Percentiles rank a stretch among this genome's conserved stretches.
These are phyloP conservation scores for Uromyces viciae-fabae DNA, from an alignment of 1,284 basidiomycete genomes.

Conservation along the genomic window DNA sequence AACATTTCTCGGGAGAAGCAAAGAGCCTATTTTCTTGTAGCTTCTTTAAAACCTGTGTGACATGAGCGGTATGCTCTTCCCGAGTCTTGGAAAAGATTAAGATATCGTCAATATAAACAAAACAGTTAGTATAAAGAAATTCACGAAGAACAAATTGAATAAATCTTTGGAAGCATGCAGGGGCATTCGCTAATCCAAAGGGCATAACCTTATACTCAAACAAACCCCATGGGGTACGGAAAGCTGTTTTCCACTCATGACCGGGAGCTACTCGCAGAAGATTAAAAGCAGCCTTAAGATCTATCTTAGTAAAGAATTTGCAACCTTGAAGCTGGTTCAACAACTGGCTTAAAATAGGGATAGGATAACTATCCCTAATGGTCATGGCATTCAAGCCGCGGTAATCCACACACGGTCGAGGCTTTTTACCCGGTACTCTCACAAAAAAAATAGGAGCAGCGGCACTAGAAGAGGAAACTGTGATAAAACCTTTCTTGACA, in stretches of 20 bases:
- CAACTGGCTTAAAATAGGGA: conserved; percentile 2
- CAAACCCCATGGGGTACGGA: conserved; percentile 27
- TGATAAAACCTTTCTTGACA: conserved; percentile 21
- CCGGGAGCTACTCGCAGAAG: conserved; percentile 10
- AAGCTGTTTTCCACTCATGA: conserved; percentile 27
- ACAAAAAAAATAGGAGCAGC: conserved; percentile 21
- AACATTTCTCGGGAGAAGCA: conserved; percentile 25
- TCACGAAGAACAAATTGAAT: conserved; percentile 33
- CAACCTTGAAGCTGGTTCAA: background rate
- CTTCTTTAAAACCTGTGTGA: background rate
- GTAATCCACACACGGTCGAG: conserved; percentile 30
- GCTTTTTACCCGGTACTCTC: background rate
- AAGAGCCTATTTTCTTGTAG: background rate
- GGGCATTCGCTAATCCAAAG: conserved; percentile 24
- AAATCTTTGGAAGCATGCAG: conserved; percentile 33
- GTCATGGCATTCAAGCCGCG: conserved; percentile 33
- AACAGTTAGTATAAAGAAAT: conserved; percentile 13
- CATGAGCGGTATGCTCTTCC: background rate
- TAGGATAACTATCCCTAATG: conserved; percentile 12
- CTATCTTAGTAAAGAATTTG: conserved; percentile 29
- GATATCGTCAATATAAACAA: conserved; percentile 42
- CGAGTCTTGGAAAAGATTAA: conserved; percentile 30
- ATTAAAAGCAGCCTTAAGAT: conserved; percentile 35
- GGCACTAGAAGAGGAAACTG: conserved; percentile 13
- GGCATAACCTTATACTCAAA: conserved; percentile 35